Base-by-base conservation (phyloP, 768 basidiomycete genomes). In the Vishniacozyma victoriae region DNA sequence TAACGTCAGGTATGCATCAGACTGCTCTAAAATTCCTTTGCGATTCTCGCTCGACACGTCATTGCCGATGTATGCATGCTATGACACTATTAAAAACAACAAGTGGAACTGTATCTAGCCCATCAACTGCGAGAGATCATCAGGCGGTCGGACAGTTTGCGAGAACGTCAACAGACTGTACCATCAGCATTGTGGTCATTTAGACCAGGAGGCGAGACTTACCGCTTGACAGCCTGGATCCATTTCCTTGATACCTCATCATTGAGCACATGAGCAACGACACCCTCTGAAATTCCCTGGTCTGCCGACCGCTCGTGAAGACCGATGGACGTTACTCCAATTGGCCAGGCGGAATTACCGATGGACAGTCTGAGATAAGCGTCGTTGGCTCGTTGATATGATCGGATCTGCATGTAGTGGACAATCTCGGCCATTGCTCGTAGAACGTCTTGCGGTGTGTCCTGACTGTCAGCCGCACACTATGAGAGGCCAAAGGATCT, bases 241-340 rank as follows among this genome's bases (percentile, higher is more conserved):
- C 96, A 99, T 73, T 97, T 99, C 52, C 95, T 80, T 63, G 88
- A 91, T 65, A 96, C 89, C 80, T 99, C 95, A 63, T 99, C 95
- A 69, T 99, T 99, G 50, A 99, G 71, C 2, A 97, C 95, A 71
- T 99, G 95, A 0, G 93, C 95, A 6, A 99, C 91, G 69, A 92
- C 88, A 71, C 96, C 92, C 31, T 86, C 83, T 13, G 88, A 91
- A 52, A 99, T 99, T 75, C 96, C 96, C 73, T 99, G 93, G 54
- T 92, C 84, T 1, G 93, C 95, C 0, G 88, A 90, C 67, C 95
- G 86, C 72, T 95, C 95, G 75, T 99, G 95, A 47, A 97, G 95
- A 75, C 91, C 92, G 75, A 97, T 95, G 86, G 93, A 93, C 52
- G 95, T 99, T 7, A 99, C 95, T 35, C 95, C 95, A 64, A 99